These are phyloP conservation scores for Trichoderma koningiopsis DNA, from an alignment of 2,329 filamentous ascomycete species.

Conservation along the genomic window DNA sequence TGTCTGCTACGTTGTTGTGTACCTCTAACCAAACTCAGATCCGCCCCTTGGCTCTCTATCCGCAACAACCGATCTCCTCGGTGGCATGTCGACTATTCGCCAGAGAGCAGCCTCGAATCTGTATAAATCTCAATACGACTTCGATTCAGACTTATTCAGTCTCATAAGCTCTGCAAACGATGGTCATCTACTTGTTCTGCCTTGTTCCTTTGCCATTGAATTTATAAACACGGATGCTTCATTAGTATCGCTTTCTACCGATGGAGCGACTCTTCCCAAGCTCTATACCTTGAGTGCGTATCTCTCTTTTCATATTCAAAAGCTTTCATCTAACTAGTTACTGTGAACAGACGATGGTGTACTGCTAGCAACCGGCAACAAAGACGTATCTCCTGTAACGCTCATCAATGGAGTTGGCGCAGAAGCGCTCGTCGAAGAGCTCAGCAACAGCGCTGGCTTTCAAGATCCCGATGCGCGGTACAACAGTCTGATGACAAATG, in stretches of 20 bases:
- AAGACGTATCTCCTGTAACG: constrained; percentile 24
- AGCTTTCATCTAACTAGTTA: neutral
- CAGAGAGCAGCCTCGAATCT: neutral
- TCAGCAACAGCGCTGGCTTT: neutral
- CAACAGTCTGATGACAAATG: neutral
- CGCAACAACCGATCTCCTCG: constrained; percentile 20
- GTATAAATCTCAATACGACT: constrained; percentile 21
- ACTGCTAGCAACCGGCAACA: neutral
- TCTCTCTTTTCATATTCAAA: neutral
- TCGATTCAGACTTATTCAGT: constrained; percentile 10
- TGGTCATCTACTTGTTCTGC: constrained; percentile 2
- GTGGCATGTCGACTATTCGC: constrained; percentile 21
- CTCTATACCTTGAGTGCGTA: constrained; percentile 19
- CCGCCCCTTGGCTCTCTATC: constrained; percentile 22
- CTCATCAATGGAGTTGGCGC: constrained; percentile 30
- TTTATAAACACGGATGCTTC: neutral
- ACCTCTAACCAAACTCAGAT: neutral
- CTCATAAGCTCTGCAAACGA: constrained; percentile 25
- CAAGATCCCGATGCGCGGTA: constrained; percentile 32
- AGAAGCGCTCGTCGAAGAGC: constrained; percentile 23
- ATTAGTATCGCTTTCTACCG: constrained; percentile 28
- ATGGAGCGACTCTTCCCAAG: constrained; percentile 38
- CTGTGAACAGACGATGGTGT: neutral
- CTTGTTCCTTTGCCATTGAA: constrained; percentile 14
- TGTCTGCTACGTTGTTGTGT: neutral